Conservation (phyloP, 192 early-diverging fungal genomes). For the Lobosporangium transversale region DNA sequence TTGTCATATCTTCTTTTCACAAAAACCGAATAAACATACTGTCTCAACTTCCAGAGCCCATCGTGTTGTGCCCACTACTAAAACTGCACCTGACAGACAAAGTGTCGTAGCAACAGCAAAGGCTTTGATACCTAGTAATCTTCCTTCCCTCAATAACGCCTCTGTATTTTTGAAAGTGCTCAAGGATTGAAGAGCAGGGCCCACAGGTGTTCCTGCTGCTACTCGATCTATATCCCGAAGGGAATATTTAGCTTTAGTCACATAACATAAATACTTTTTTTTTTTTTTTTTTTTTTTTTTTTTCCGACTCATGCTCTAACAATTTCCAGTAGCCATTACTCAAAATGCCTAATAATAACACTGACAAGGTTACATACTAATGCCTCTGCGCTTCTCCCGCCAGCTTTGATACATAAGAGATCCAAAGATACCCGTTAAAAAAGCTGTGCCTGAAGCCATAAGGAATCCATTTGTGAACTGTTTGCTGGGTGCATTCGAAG, state of each 20-base stretch:
- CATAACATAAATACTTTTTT: not conserved
- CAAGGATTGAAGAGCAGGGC: conserved; percentile 27
- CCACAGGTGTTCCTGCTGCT: conserved; percentile 10
- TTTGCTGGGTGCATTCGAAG: conserved; percentile 25
- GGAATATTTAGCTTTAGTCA: no score
- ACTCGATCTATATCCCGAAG: conserved; percentile 16
- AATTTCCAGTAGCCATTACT: no score
- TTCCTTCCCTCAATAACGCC: conserved; percentile 36
- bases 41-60: conserved; percentile 51
- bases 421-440: conserved; percentile 47
- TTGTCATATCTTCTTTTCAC: not conserved
- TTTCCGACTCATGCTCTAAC: no score
- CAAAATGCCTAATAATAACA: no score
- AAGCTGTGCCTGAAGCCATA: conserved; percentile 41
- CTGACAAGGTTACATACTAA: conserved; percentile 16
- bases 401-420: conserved; percentile 47
- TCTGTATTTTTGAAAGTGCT: conserved; percentile 41
- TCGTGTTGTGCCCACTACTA: conserved; percentile 37
- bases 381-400: conserved; percentile 34
- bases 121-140: conserved; percentile 41
- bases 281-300: not conserved
- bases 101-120: conserved; percentile 45
- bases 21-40: conserved; percentile 7
- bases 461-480: conserved; percentile 50
- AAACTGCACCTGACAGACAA: conserved; percentile 40